Evolutionary conservation across 768 basidiomycete genomes (phyloP).

Genomic region (Lactarius trivialis): DNA sequence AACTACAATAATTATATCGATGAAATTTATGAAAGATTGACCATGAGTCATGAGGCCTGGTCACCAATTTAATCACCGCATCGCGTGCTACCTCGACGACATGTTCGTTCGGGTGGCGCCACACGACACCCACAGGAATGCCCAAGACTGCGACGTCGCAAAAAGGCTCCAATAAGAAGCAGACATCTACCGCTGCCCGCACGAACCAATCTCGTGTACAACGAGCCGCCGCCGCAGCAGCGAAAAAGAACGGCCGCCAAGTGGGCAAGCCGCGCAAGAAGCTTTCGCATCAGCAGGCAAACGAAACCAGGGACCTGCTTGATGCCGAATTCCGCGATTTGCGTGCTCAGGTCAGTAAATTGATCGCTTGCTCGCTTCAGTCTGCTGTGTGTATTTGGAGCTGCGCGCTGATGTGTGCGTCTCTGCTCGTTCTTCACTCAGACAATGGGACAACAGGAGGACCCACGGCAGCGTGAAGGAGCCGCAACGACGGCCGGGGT

Average conservation of each 20-base stretch:
- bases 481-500: not conserved
- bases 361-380: not conserved
- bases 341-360: not conserved
- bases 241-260: not conserved
- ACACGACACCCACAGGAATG: not conserved
- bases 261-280: not conserved
- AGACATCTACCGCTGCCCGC: not conserved
- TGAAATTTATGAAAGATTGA: too few relatives aligned
- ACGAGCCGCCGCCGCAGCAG: not conserved
- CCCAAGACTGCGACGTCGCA: not conserved
- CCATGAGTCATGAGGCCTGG: too few relatives aligned
- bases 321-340: constrained; percentile 10
- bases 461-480: not conserved
- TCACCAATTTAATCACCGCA: too few relatives aligned
- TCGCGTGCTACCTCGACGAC: too few relatives aligned
- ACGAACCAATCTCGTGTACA: not conserved
- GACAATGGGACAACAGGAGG: not conserved
- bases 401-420: not conserved
- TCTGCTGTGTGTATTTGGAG: not conserved
- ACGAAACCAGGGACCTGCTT: constrained; percentile 6
- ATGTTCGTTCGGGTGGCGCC: too few relatives aligned
- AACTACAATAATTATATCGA: too few relatives aligned
- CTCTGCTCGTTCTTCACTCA: not conserved
- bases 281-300: constrained; percentile 6
- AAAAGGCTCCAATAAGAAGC: constrained; percentile 1